Conservation (phyloP, 352 stramenopile species). For the Phytophthora sp. region DNA sequence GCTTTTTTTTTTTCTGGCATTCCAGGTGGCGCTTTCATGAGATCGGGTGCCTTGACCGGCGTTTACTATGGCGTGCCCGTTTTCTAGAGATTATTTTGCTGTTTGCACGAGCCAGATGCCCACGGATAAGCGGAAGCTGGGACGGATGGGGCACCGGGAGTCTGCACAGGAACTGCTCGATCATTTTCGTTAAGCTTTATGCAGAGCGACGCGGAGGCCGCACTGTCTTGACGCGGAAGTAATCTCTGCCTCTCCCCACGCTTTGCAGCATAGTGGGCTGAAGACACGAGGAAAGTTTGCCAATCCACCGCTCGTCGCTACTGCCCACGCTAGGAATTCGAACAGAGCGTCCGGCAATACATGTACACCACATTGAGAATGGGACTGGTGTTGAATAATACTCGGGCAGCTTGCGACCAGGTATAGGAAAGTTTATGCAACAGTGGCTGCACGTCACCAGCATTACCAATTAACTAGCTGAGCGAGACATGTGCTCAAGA, state of each 20-base stretch:
- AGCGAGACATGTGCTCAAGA: conserved; percentile 7
- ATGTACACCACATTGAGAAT: background rate
- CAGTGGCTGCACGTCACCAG: background rate
- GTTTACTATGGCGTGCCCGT: conserved; percentile 20
- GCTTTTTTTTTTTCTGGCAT: conserved; percentile 30
- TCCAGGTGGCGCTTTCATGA: conserved; percentile 43
- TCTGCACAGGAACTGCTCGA: conserved; percentile 25
- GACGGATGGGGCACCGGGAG: conserved; percentile 26
- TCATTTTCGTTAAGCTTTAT: conserved; percentile 3
- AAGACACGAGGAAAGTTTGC: conserved; percentile 10
- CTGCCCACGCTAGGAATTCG: background rate
- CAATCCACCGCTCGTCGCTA: conserved; percentile 13
- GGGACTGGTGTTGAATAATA: background rate
- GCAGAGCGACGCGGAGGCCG: background rate
- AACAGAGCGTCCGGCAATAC: background rate
- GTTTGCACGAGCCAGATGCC: conserved; percentile 25
- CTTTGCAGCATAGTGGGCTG: conserved; percentile 25
- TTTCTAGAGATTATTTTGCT: conserved; percentile 33
- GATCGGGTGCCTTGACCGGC: conserved; percentile 27
- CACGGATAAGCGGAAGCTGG: conserved; percentile 33
- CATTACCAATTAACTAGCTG: conserved; percentile 4
- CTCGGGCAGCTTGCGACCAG: too few species aligned
- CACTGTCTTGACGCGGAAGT: conserved; percentile 33
- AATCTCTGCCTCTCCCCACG: conserved; percentile 23
- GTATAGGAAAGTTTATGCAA: too few species aligned